Base-by-base conservation (phyloP, 208 protist species). In the Crithidia brevicula region DNA sequence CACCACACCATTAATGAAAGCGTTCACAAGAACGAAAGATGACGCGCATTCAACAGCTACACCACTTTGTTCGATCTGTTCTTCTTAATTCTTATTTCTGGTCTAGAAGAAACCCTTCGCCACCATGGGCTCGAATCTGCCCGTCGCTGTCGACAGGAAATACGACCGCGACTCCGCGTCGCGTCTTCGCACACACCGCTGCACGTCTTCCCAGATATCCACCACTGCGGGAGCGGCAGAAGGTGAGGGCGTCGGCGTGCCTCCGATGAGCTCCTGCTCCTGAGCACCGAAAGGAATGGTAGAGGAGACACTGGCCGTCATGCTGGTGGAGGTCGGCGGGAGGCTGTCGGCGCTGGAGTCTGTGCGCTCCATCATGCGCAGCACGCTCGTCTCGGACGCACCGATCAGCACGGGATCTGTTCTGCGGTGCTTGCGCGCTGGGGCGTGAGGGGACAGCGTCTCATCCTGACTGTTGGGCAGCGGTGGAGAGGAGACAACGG, bases 51-150 rank as follows among this genome's bases (percentile, higher is more conserved):
- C n/a, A n/a, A n/a, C n/a, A n/a, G n/a, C n/a, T n/a, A n/a, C n/a
- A n/a, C n/a, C n/a, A n/a, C n/a, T n/a, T n/a, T n/a, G n/a, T n/a
- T n/a, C n/a, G n/a, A n/a, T n/a, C n/a, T n/a, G n/a, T n/a, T n/a
- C n/a, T n/a, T n/a, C n/a, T n/a, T n/a, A n/a, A n/a, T n/a, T n/a
- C n/a, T n/a, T n/a, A n/a, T n/a, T n/a, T n/a, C 2, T 20, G 15
- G 11, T 40, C 42, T 34, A 33, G 63, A 85, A 77, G 72, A 88
- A 83, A 7, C 86, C 86, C 28, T 58, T 76, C 25, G 67, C 67
- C 5, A 36, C 81, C 27, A 28, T 45, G 1, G 86, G 81, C 64
- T 89, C 79, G 47, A 82, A 93, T 25, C 83, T 72, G 23, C 84
- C 58, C 11, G 83, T 83, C 38, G 54, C 57, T 1, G 52, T 22